phyloP scores from a whole-genome alignment of 1,284 basidiomycete genomes.

The Moesziomyces globuligerus region DNA sequence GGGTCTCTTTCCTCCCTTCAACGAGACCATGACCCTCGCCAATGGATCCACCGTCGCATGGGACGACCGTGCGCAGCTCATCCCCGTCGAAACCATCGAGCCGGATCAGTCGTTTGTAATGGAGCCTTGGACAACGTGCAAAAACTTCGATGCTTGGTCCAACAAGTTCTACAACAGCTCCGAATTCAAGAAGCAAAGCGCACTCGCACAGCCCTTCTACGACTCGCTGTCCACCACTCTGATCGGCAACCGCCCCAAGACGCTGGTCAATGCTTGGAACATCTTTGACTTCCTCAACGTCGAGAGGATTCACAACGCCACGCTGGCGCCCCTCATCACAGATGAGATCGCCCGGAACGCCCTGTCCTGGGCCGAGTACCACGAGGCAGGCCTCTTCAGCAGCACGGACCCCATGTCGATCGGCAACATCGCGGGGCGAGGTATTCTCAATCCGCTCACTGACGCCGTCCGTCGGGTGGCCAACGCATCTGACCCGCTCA shows the following conservation, averaged over 20 bases:
- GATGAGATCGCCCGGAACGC: conserved; percentile 37
- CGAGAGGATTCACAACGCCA: conserved; percentile 72
- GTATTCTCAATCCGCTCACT: conserved; percentile 78
- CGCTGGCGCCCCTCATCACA: conserved; percentile 39
- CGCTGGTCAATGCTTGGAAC: conserved; percentile 76
- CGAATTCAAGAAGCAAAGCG: conserved; percentile 73
- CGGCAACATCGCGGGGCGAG: conserved; percentile 84
- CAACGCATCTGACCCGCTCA: conserved; percentile 80
- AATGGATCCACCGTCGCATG: conserved; percentile 79
- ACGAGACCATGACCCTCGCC: conserved; percentile 69
- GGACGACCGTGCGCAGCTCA: conserved; percentile 79
- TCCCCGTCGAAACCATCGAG: conserved; percentile 79
- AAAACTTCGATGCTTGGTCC: conserved; percentile 53
- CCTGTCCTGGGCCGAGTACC: conserved; percentile 75
- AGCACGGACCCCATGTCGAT: conserved; percentile 74
- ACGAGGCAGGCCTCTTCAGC: conserved; percentile 81
- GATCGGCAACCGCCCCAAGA: conserved; percentile 76
- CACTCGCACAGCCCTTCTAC: conserved; percentile 76
- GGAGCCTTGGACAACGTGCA: conserved; percentile 79
- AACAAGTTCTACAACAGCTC: conserved; percentile 55
- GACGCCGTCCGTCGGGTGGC: conserved; percentile 77
- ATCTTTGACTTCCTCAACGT: conserved; percentile 78
- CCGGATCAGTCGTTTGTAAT: conserved; percentile 82
- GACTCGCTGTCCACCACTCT: conserved; percentile 73
- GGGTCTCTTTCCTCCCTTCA: conserved; percentile 60